Evolutionary conservation across 306 rosid genomes (phyloP).

Genomic region (Inga leiocalycina): DNA sequence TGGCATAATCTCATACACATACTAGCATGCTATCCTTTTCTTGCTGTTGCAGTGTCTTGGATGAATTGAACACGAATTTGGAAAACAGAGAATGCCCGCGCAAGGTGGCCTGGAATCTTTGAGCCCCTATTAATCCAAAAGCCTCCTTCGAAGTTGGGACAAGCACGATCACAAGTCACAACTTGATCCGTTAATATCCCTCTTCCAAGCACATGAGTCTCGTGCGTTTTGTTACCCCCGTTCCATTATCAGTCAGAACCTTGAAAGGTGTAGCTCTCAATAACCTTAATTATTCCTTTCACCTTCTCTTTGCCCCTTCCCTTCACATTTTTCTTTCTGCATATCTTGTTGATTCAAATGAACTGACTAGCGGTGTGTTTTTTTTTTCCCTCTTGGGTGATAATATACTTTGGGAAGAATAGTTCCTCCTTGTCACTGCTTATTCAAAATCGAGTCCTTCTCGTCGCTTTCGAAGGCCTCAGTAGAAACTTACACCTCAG

Average conservation of each 20-base stretch:
- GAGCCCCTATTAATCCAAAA: neutral
- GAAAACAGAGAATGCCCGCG: neutral
- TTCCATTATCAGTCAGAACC: conserved; percentile 14
- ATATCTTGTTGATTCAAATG: neutral
- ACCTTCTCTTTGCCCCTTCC: neutral
- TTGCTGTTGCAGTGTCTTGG: neutral
- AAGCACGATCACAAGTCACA: neutral
- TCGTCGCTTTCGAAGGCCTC: conserved; percentile 40
- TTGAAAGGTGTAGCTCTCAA: conserved; percentile 32
- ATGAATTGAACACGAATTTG: neutral
- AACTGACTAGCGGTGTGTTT: neutral
- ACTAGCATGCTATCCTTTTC: conserved; percentile 30
- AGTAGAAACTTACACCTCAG: conserved; percentile 27
- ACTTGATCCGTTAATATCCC: neutral
- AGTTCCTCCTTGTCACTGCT: conserved; percentile 47
- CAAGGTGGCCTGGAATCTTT: conserved; percentile 21
- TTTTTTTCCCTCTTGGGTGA: neutral
- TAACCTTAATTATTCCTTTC: neutral
- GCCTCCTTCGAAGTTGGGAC: conserved; percentile 3
- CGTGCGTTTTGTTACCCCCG: neutral
- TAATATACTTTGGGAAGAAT: conserved; percentile 38
- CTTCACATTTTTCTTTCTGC: neutral
- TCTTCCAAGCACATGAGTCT: neutral
- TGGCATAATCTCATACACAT: neutral
- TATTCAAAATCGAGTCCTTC: conserved; percentile 43